Evolutionary conservation across 1,284 basidiomycete species (phyloP).

Genomic region (Ceratobasidium sp.): DNA sequence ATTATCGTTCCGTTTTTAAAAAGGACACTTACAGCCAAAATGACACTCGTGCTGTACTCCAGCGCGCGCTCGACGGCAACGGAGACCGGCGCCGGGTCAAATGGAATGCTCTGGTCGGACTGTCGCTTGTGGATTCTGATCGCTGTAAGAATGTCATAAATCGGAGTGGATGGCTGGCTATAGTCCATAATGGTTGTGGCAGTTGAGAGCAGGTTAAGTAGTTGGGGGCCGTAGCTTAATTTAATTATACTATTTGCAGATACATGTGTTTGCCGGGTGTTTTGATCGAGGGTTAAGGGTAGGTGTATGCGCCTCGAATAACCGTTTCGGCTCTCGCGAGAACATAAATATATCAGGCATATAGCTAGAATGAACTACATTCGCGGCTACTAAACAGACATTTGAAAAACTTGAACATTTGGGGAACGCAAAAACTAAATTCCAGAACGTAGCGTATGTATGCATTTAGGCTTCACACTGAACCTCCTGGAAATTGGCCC

Average conservation of each 20-base stretch:
- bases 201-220: too few species aligned
- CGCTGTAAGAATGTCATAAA: conserved; percentile 11
- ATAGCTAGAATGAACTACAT: too few species aligned
- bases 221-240: too few species aligned
- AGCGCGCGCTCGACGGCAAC: conserved; percentile 30
- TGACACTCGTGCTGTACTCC: conserved; percentile 24
- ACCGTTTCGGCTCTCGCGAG: too few species aligned
- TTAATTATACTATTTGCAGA: too few species aligned
- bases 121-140: conserved; percentile 41
- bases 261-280: too few species aligned
- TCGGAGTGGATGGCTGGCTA: too few species aligned
- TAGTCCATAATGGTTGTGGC: too few species aligned
- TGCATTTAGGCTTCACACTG: conserved; percentile 34
- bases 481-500: background rate
- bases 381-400: too few species aligned
- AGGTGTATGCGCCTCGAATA: background rate
- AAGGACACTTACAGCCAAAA: conserved; percentile 23
- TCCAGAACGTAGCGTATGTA: background rate
- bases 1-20: background rate
- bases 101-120: conserved; percentile 23
- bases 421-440: background rate
- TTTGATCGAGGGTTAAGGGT: too few species aligned
- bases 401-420: too few species aligned
- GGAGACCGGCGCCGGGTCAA: conserved; percentile 26
- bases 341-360: too few species aligned